A percentile compares a stretch with the other conserved stretches of the same genome.
Conservation (phyloP, 2,329 filamentous ascomycete species). For the Epichloe sibirici region DNA sequence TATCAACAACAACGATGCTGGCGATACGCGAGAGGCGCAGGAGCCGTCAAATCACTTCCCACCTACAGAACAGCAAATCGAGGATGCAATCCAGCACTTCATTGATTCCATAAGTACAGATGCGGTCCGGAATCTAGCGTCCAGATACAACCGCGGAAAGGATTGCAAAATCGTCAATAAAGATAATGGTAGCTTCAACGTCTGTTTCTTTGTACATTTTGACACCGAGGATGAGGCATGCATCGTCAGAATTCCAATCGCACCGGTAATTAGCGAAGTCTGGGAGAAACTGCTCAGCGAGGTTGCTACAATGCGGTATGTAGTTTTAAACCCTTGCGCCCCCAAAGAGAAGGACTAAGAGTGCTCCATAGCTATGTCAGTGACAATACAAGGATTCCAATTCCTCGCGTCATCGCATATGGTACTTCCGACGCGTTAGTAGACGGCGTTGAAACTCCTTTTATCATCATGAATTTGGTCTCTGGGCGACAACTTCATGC, state of each 20-base stretch:
- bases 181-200: constrained; percentile 13
- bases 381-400: constrained; percentile 11
- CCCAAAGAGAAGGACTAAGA: constrained; percentile 1
- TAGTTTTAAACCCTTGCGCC: background rate
- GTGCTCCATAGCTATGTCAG: constrained; percentile 13
- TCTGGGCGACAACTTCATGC: constrained; percentile 10
- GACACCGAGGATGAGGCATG: background rate
- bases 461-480: background rate
- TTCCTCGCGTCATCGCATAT: constrained; percentile 10
- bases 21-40: no score
- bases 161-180: constrained; percentile 9
- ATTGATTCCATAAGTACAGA: constrained; percentile 11
- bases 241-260: constrained; percentile 1
- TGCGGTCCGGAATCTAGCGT: constrained; percentile 13
- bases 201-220: constrained; percentile 13
- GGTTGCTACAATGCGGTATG: background rate
- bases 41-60: background rate
- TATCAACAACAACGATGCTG: no score
- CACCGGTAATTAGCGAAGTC: background rate
- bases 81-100: constrained; percentile 6
- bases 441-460: background rate
- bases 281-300: background rate
- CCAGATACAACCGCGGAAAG: constrained; percentile 10
- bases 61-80: constrained; percentile 1
- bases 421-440: constrained; percentile 7